Base-by-base conservation (phyloP, 2,329 filamentous ascomycete species). In the Aspergillus neoniger region DNA sequence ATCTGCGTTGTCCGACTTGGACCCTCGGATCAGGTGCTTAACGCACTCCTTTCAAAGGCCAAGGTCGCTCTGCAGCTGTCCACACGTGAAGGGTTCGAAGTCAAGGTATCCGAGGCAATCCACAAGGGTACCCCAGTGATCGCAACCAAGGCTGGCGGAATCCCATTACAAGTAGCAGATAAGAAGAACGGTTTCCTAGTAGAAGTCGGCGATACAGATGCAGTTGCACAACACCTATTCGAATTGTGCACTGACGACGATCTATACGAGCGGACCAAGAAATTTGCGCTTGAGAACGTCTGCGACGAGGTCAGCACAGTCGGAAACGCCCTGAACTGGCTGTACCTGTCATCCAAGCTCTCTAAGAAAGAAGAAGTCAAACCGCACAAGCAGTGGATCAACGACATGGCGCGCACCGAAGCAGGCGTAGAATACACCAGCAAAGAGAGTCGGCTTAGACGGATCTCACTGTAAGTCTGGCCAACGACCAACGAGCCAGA, bases 251-350 rank as follows among this genome's bases (percentile, higher is more conserved):
- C 83, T 0, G 81, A 93, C 65, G 71, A 84, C 2, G 81, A 84
- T 17, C 80, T 91, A 19, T 90, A 91, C 73, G 75, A 83, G 54
- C 80, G 80, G 59, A 91, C 92, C 88, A 86, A 85, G 66, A 66
- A 82, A 7, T 88, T 84, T 64, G 91, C 90, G 0, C 78, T 77
- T 39, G 80, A 75, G 0, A 86, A 89, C 61, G 89, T 95, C 14
- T 91, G 88, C 62, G 91, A 95, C 70, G 91, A 95, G 72, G 90
- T 94, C 1, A 86, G 88, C 62, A 95, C 91, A 0, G 89, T 92
- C 1, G 91, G 91, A 0, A 93, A 93, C 72, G 87, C 88, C 1
- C 78, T 94, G 12, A 82, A 80, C 21, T 95, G 90, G 90, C 84
- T 91, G 72, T 94, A 91, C 72, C 80, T 95, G n/a, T 89, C 88